phyloP scores from a whole-genome alignment of 192 early-diverging fungal genomes.

The Rhizoclosmatium globosum region DNA sequence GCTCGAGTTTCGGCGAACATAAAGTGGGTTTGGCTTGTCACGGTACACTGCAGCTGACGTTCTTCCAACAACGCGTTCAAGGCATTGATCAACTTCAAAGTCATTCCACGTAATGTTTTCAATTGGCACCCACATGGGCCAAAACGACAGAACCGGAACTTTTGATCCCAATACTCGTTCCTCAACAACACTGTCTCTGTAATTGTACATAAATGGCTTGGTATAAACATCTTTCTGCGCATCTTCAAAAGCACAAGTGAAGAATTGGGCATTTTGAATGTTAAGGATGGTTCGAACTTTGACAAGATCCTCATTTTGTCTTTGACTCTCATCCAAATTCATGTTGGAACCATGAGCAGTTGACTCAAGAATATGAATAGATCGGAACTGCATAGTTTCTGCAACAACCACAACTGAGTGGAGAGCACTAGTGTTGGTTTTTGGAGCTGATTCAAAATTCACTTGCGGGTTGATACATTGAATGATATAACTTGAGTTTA shows the following conservation, averaged over 20 bases:
- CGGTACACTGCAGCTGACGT: constrained; percentile 63
- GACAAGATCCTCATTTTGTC: constrained; percentile 61
- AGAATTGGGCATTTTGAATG: constrained; percentile 73
- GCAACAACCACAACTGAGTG: constrained; percentile 65
- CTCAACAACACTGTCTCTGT: background rate
- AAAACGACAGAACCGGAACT: constrained; percentile 30
- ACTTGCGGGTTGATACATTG: constrained; percentile 78
- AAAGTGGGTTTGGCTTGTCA: constrained; percentile 75
- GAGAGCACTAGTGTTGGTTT: constrained; percentile 47
- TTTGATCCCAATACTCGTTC: background rate
- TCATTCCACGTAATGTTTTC: constrained; percentile 50
- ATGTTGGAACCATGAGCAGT: background rate
- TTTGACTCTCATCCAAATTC: constrained; percentile 52
- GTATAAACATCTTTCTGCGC: constrained; percentile 44
- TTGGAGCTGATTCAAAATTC: constrained; percentile 65
- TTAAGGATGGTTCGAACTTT: constrained; percentile 69
- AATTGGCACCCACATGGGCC: constrained; percentile 76
- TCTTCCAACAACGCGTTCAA: constrained; percentile 68
- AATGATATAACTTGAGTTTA: constrained; percentile 66
- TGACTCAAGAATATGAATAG: constrained; percentile 62
- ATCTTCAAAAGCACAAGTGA: constrained; percentile 46
- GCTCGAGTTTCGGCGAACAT: constrained; percentile 56
- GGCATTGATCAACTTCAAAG: constrained; percentile 46
- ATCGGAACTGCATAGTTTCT: constrained; percentile 67
- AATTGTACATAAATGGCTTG: constrained; percentile 21